phyloP scores from a whole-genome alignment of 768 basidiomycete species.

The Hemileccinum impolitum region DNA sequence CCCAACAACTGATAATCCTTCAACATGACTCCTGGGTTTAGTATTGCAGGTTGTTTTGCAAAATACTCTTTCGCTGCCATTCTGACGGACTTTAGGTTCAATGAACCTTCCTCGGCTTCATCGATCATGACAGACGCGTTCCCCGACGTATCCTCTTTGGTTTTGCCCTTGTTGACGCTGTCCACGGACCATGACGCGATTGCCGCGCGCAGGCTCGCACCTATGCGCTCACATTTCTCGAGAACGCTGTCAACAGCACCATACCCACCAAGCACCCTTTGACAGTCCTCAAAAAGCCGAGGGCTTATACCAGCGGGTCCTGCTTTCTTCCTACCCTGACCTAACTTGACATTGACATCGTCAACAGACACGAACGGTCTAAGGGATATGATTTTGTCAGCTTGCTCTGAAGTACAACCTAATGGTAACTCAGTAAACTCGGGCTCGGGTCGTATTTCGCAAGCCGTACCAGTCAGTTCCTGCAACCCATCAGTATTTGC shows the following conservation, averaged over 20 bases:
- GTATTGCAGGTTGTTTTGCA: conserved; percentile 63
- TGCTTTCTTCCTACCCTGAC: conserved; percentile 84
- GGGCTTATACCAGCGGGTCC: conserved; percentile 81
- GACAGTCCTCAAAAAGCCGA: conserved; percentile 88
- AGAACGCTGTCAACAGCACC: conserved; percentile 86
- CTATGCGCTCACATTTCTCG: conserved; percentile 84
- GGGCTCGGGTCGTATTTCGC: not conserved
- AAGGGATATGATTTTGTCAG: conserved; percentile 67
- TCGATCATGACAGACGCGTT: conserved; percentile 22
- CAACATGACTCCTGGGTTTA: conserved; percentile 66
- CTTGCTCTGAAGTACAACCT: conserved; percentile 84
- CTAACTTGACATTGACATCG: conserved; percentile 72
- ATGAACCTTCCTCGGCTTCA: conserved; percentile 57
- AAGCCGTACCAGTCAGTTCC: conserved; percentile 65
- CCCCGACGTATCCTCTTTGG: conserved; percentile 32
- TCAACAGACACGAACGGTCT: conserved; percentile 79
- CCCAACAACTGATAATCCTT: conserved; percentile 98
- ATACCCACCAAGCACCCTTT: conserved; percentile 80
- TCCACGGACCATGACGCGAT: conserved; percentile 74
- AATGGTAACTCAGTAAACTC: conserved; percentile 5
- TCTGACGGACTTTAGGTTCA: conserved; percentile 51
- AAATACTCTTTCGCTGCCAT: conserved; percentile 60
- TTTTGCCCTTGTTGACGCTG: conserved; percentile 35
- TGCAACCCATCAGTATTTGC: conserved; percentile 61
- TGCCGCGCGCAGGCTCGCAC: conserved; percentile 63